Base-by-base conservation (phyloP, 768 basidiomycete species). In the Phanerodontia chrysosporium region DNA sequence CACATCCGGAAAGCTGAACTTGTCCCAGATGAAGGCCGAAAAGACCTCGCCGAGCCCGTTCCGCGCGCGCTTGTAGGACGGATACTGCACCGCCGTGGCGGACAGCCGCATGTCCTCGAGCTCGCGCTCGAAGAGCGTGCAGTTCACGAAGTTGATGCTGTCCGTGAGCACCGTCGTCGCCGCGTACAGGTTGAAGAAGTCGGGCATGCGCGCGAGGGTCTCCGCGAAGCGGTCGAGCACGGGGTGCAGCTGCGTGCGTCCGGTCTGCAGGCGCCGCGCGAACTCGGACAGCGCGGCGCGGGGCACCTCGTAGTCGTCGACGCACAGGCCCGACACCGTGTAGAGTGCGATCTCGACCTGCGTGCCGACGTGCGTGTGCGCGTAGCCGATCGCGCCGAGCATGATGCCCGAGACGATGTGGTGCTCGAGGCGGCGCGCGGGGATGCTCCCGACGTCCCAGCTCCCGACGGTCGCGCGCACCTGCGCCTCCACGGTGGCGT, bases 311-410 rank as follows among this genome's bases (percentile, higher is more conserved):
- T 58, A 39, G 51, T 62, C 60, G 57, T 62, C 60, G 18, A 53
- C 22, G 18, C 30, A 49, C 27, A 56, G n/a, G 14, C 67, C 55
- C 45, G 70, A 75, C 0, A 76, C 69, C 0, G 78, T 79, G 61
- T 70, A 79, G 12, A 79, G 66, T 2, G 76, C 71, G 30, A 79
- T 74, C 58, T 71, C 68, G 8, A 75, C 68, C 51, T 67, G 67
- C 1, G 67, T 71, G 35, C 72, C 58, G 52, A 65, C 51, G 62
- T 14, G 52, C 6, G 57, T 59, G 45, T 62, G 58, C n/a, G 14
- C 22, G 30, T 58, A 62, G 8, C 7, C 28, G 56, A 30, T 36
- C 8, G 45, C 36, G n/a, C n/a, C 45, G 25, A 57, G 32, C 32
- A 7, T 7, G 32, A 35, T 35, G 32, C 32, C 32, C 32, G 32